Base-by-base conservation (phyloP, 1,284 basidiomycete species). In the Phellinidium pouzarii region DNA sequence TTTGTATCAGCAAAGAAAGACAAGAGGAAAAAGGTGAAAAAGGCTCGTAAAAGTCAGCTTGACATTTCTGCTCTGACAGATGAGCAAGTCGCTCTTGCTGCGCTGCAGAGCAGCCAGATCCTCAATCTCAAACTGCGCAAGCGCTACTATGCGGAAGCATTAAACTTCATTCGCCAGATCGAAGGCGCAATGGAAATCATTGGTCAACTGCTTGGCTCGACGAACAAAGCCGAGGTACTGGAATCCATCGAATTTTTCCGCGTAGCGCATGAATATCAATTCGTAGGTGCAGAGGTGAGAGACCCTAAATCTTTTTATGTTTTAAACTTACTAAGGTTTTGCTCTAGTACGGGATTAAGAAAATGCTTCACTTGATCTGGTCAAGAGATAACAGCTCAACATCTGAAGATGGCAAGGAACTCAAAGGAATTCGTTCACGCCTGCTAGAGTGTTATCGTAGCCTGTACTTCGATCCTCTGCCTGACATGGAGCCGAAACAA, bases 341-440 rank as follows among this genome's bases (percentile, higher is more conserved):
- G 1, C 12, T 14, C 60, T 59, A 92, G 88, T 66, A 68, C 11
- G 94, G 94, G 1, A 87, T 99, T 62, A 93, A 90, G 71, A 90
- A 87, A 64, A 99, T 99, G 95, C 67, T 99, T 4, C 96, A 99
- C 68, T 76, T 99, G 34, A 92, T 99, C 62, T 99, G 96, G 96
- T 80, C 82, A 11, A 99, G 98, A 66, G 95, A 98, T 66, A 94
- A 94, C 65, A 87, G 76, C 41, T 78, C 91, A 22, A 88, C 89
- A 11, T 80, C 81, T 19, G 91, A 92, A 64, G 89, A 91, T 56
- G 89, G 87, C 11, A 87, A 89, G 61, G 90, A 94, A 64, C 69
- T 94, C 47, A 96, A 94, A 66, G 93, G 94, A 14, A 79, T 98
- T 55, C 82, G 92, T 8, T 85, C 87, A 44, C 80, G 88, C 40